Base-by-base conservation (phyloP, 495 filamentous ascomycete species). In the Recurvomyces mirabilis region DNA sequence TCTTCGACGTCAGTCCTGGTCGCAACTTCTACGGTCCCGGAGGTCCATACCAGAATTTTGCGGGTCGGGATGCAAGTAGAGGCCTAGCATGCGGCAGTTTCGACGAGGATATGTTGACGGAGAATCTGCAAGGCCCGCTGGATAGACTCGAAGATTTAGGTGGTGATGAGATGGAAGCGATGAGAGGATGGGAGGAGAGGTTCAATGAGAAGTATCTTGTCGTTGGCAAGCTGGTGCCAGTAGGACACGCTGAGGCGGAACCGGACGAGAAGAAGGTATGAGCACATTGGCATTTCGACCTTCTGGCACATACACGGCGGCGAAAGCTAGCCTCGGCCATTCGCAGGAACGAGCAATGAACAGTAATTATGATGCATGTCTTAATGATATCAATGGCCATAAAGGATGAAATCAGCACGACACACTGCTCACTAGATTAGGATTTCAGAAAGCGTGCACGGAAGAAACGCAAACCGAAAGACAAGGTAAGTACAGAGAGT, bases 201-300 rank as follows among this genome's bases (percentile, higher is more conserved):
- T 98, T 98, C 67, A 63, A 65, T 24, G 86, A 88, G 64, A 98
- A 98, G 69, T 98, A 98, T 65, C 64, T 94, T 24, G 74, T 96
- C 9, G 86, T 98, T 14, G 91, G 91, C n/a, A 82, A 76, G 66
- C 62, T 98, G 57, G 87, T 96, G 29, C 68, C 81, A 4, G 78
- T 81, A 55, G 74, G 73, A 9, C 74, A 77, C 49, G 64, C 71
- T 19, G 74, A 79, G 41, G 74, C 68, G 11, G 57, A 64, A 47
- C 55, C 51, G 39, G 61, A 53, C n/a, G 33, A 39, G 43, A 47
- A 40, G 41, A 35, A 41, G 37, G 22, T 15, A 23, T 48, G 31
- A 40, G n/a, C n/a, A n/a, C n/a, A n/a, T n/a, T n/a, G n/a, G n/a
- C n/a, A n/a, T n/a, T n/a, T n/a, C n/a, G n/a, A n/a, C n/a, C n/a